phyloP scores from a whole-genome alignment of 129 eudicot genomes.

The Oenanthe sinensis region DNA sequence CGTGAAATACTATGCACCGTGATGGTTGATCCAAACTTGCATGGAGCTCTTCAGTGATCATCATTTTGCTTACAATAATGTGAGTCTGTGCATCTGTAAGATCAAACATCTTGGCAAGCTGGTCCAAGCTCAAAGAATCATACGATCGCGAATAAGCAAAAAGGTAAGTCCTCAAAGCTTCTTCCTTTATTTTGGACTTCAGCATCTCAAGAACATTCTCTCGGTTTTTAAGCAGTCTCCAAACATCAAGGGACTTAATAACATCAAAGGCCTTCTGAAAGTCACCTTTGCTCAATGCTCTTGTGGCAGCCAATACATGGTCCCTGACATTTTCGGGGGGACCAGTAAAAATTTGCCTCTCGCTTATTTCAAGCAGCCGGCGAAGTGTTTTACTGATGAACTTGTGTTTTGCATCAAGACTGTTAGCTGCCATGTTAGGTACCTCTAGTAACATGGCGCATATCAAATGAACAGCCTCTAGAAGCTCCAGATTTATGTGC shows the following conservation, averaged over 20 bases:
- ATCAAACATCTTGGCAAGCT: conserved; percentile 80
- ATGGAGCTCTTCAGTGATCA: conserved; percentile 3
- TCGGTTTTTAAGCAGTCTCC: conserved; percentile 58
- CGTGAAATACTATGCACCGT: conserved; percentile 3
- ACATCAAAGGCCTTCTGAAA: conserved; percentile 62
- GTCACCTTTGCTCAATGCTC: conserved; percentile 86
- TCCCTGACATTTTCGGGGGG: conserved; percentile 96
- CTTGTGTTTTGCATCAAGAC: conserved; percentile 68
- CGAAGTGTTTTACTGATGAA: conserved; percentile 81
- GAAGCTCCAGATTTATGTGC: conserved; percentile 93
- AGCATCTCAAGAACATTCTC: conserved; percentile 71
- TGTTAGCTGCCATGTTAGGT: conserved; percentile 93
- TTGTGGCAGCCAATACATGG: conserved; percentile 85
- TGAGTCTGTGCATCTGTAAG: conserved; percentile 42
- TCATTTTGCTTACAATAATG: conserved; percentile 4
- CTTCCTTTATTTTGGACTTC: conserved; percentile 77
- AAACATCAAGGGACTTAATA: conserved; percentile 70
- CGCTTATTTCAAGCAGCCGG: conserved; percentile 58
- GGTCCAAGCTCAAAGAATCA: conserved; percentile 59
- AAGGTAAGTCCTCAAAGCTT: conserved; percentile 75
- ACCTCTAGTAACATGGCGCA: conserved; percentile 97
- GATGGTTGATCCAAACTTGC: conserved; percentile 9
- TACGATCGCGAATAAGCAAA: conserved; percentile 60
- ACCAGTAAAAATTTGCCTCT: conserved; percentile 77
- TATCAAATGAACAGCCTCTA: conserved; percentile 81